Base-by-base conservation (phyloP, 2,329 filamentous ascomycete species). In the Hypoxylon sp. region DNA sequence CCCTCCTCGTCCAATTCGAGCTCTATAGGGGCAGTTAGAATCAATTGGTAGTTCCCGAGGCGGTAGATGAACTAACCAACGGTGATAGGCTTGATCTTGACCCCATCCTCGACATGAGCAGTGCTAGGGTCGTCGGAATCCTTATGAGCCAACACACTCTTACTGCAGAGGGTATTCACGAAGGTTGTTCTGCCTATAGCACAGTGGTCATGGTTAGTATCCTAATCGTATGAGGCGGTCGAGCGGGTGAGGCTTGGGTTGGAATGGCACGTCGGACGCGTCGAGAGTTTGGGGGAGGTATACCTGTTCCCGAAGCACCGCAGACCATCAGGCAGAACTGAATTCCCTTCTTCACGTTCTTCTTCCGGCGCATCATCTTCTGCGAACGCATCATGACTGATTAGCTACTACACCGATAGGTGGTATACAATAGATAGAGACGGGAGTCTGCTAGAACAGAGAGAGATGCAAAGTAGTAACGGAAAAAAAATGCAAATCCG, bases 271-370 rank as follows among this genome's bases (percentile, higher is more conserved):
- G 50, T 63, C 46, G 59, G 67, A 61, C 60, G 69, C 60, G 63
- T 65, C 63, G 48, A 59, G 21, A 43, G 32, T 39, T 41, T 51
- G 46, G 57, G 21, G 51, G 39, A 61, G 43, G 84, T 87, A 78
- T 89, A 97, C 94, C 96, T 83, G 96, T 98, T 82, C 96, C 96
- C 75, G 95, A 98, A 80, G 96, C 96, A 85, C 96, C 96, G 81
- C 96, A 98, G 78, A 99, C 96, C 96, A 99, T 99, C 88, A 99
- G 84, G 83, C 94, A 98, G 87, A 99, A 99, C 87, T 99, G 96
- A 79, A 99, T 98, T 80, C 96, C 96, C 89, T 97, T 97, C 92
- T 97, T 97, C 85, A 99, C 95, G 88, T 99, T 98, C 92, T 99
- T 99, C 95, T 99, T 99, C 84, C 93, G 91, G 84, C 96, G 94